Evolutionary conservation across 495 filamentous ascomycete genomes (phyloP).

Genomic region (Daldinia bambusicola): DNA sequence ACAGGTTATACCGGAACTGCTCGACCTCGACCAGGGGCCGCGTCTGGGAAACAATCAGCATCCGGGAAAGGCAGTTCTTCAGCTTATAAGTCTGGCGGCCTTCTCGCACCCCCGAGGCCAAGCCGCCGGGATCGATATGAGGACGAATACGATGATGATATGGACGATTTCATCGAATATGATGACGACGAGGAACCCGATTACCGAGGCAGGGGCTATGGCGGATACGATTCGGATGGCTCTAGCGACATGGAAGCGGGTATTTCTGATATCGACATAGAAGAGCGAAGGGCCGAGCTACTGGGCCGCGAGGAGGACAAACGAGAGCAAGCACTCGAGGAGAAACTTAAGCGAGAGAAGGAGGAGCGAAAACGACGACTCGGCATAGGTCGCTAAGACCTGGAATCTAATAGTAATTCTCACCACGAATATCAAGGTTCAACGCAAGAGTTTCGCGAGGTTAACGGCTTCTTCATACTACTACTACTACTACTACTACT

Average conservation of each 20-base stretch:
- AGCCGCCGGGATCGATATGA: conserved; percentile 59
- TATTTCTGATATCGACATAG: conserved; percentile 66
- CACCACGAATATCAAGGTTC: conserved; percentile 2
- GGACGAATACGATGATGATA: conserved; percentile 63
- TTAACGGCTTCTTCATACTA: conserved; percentile 1
- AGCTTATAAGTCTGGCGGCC: conserved; percentile 42
- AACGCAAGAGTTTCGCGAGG: conserved; percentile 1
- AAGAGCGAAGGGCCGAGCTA: conserved; percentile 62
- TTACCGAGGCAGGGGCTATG: conserved; percentile 49
- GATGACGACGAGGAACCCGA: conserved; percentile 64
- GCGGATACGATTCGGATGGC: conserved; percentile 56
- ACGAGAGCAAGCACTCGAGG: conserved; percentile 58
- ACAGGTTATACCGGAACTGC: conserved; percentile 68
- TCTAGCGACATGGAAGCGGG: conserved; percentile 73
- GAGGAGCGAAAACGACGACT: conserved; percentile 55
- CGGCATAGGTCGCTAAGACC: conserved; percentile 32
- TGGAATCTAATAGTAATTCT: conserved; percentile 8
- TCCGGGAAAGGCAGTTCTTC: conserved; percentile 38
- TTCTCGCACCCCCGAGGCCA: conserved; percentile 44
- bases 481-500: too few relatives aligned
- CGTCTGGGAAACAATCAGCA: conserved; percentile 43
- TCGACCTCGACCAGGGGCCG: conserved; percentile 54
- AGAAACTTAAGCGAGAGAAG: conserved; percentile 57
- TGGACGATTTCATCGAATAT: conserved; percentile 65
- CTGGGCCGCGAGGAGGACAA: conserved; percentile 63